phyloP scores from a whole-genome alignment of 2,329 filamentous ascomycete genomes.

The Hypocreales sp. region DNA sequence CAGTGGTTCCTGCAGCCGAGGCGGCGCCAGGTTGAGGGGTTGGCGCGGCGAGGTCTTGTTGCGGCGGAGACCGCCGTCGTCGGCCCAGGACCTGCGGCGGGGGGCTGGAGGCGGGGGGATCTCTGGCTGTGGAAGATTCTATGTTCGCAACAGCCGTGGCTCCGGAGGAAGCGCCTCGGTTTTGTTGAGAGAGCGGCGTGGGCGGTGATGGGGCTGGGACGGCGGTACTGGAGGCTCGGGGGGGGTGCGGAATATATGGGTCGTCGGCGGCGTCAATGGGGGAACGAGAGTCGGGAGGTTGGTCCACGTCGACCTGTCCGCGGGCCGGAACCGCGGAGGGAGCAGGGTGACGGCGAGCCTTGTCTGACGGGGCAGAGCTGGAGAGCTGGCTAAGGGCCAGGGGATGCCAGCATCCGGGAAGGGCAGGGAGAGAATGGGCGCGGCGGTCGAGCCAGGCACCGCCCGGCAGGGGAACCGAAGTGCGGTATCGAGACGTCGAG shows the following conservation, averaged over 20 bases:
- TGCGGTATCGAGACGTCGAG: no score
- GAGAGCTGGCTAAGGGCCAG: slow-evolving; percentile 10
- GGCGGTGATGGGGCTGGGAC: slow-evolving; percentile 22
- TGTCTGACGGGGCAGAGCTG: slow-evolving; percentile 4
- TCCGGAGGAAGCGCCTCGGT: slow-evolving; percentile 10
- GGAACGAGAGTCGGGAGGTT: slow-evolving; percentile 17
- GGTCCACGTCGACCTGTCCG: slow-evolving; percentile 26
- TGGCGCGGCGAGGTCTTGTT: slow-evolving; percentile 10
- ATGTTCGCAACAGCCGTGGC: slow-evolving; percentile 22
- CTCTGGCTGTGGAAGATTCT: slow-evolving; percentile 19
- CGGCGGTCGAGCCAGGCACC: no score
- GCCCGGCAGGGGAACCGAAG: no score
- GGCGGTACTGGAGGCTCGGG: slow-evolving; percentile 28
- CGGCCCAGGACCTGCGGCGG: slow-evolving; percentile 33
- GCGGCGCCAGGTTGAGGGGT: slow-evolving; percentile 8
- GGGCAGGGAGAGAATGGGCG: no score
- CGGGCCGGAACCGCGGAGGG: slow-evolving; percentile 21
- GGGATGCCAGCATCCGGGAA: slow-evolving; percentile 6
- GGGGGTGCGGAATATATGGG: slow-evolving; percentile 41
- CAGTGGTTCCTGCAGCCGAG: slow-evolving; percentile 4
- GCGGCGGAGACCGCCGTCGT: slow-evolving; percentile 32
- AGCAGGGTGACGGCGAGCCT: no score
- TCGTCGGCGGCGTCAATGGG: slow-evolving; percentile 40
- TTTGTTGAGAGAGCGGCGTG: slow-evolving; percentile 8
- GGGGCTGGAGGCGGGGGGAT: slow-evolving; percentile 10